Conservation (phyloP, 257 asterid genomes). For the Schizonepeta tenuifolia region DNA sequence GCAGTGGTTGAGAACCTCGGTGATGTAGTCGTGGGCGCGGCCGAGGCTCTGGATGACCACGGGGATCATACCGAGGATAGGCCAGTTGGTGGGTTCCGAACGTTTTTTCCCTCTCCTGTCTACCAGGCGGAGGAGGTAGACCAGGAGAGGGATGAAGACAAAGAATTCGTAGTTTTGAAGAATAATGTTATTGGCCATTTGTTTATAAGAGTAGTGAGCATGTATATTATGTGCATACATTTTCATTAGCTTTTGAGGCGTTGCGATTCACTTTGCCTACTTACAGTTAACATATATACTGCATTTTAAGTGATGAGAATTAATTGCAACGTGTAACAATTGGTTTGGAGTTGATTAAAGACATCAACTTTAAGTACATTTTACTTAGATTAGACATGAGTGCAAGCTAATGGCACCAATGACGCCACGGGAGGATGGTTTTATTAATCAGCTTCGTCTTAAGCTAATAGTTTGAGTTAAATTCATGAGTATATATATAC, state of each 20-base stretch:
- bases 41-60: slow-evolving; percentile 29
- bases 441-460: no score
- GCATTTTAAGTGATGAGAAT: neutral
- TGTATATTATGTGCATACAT: neutral
- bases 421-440: no score
- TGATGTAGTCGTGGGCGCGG: slow-evolving; percentile 37
- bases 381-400: no score
- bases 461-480: no score
- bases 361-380: no score
- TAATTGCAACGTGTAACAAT: neutral
- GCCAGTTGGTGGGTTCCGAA: slow-evolving; percentile 49
- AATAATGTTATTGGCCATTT: neutral
- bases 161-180: neutral
- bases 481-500: no score
- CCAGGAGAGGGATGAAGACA: neutral
- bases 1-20: slow-evolving; percentile 33
- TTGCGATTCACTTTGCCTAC: neutral
- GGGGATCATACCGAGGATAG: slow-evolving; percentile 49
- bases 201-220: neutral
- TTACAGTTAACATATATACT: neutral
- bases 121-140: slow-evolving; percentile 6
- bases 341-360: no score
- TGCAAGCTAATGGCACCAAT: no score
- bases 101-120: slow-evolving; percentile 5
- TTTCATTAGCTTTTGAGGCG: neutral